A percentile compares a stretch with the other conserved stretches of the same genome.
These are phyloP conservation scores for Colletotrichum echinochloae DNA, from an alignment of 2,329 filamentous ascomycete genomes.

Conservation along the genomic window DNA sequence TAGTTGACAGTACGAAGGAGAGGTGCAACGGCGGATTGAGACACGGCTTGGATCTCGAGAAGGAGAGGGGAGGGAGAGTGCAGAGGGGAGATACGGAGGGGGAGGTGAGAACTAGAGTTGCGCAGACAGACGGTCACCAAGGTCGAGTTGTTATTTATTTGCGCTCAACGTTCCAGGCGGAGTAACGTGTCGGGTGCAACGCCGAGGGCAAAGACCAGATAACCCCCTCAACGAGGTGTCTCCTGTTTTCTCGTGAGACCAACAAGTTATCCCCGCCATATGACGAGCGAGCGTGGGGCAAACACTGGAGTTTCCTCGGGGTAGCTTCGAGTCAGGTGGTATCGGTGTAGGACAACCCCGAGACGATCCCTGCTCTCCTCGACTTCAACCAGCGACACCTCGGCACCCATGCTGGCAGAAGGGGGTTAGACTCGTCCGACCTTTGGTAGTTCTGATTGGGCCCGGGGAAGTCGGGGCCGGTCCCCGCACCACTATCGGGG, in stretches of 20 bases:
- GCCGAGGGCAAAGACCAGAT: slow-evolving; percentile 16
- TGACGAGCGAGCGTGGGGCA: slow-evolving; percentile 36
- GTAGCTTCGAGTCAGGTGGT: slow-evolving; percentile 38
- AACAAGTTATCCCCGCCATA: slow-evolving; percentile 29
- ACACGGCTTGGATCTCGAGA: neutral
- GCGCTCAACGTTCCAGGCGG: slow-evolving; percentile 28
- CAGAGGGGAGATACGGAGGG: neutral
- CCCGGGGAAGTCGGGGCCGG: slow-evolving; percentile 38
- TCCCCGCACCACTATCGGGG: slow-evolving; percentile 12
- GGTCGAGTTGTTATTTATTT: slow-evolving; percentile 34
- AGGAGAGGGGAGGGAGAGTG: neutral
- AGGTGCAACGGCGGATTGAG: neutral
- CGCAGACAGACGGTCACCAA: neutral
- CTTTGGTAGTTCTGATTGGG: slow-evolving; percentile 10
- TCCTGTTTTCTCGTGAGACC: slow-evolving; percentile 33
- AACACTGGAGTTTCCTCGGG: slow-evolving; percentile 22
- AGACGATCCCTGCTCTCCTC: slow-evolving; percentile 19
- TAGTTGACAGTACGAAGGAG: slow-evolving; percentile 30
- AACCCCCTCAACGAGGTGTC: slow-evolving; percentile 16
- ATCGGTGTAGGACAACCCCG: slow-evolving; percentile 29
- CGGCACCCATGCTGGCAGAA: slow-evolving; percentile 15
- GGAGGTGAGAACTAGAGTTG: neutral
- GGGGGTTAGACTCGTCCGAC: slow-evolving; percentile 22
- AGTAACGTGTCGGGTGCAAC: slow-evolving; percentile 22
- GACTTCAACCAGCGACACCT: slow-evolving; percentile 12